Evolutionary conservation across 225 moss, liverwort and hornwort genomes (phyloP).

Genomic region (Bryoerythrophyllum caledonicum): DNA sequence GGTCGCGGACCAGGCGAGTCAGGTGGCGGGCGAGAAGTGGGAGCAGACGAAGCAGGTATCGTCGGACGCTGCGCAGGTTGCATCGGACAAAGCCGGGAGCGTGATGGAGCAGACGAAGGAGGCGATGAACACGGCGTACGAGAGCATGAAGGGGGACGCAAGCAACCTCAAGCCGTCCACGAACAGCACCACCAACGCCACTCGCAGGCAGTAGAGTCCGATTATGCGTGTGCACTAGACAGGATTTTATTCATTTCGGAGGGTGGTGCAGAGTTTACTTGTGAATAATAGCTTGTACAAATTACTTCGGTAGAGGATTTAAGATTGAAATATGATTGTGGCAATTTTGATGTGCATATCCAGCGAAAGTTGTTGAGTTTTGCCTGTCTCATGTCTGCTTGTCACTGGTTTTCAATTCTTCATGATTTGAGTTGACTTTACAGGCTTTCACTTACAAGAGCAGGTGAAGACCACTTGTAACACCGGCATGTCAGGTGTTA

Average conservation of each 20-base stretch:
- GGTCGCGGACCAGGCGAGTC: not conserved
- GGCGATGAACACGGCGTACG: conserved; percentile 14
- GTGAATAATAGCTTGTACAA: not conserved
- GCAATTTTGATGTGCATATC: not conserved
- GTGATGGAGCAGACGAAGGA: conserved; percentile 26
- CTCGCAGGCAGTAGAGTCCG: not conserved
- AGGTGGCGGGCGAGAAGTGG: conserved; percentile 33
- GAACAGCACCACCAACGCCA: not conserved
- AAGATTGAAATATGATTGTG: not conserved
- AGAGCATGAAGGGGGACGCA: conserved; percentile 15
- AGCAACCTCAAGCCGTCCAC: not conserved
- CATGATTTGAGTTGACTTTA: not conserved
- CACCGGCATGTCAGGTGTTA: not conserved
- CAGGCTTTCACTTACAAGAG: too few relatives aligned
- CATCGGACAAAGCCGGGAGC: not conserved
- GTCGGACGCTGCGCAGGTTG: not conserved
- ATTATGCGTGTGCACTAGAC: not conserved
- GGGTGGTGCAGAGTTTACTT: not conserved
- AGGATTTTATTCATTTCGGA: not conserved
- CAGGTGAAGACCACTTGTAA: too few relatives aligned
- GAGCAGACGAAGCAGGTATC: conserved; percentile 35
- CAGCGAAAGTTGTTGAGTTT: not conserved
- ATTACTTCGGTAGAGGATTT: not conserved
- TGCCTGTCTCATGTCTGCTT: not conserved
- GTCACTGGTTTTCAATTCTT: not conserved